Evolutionary conservation across 202 grass and related monocot species (phyloP).

Genomic region (Setaria viridis): DNA sequence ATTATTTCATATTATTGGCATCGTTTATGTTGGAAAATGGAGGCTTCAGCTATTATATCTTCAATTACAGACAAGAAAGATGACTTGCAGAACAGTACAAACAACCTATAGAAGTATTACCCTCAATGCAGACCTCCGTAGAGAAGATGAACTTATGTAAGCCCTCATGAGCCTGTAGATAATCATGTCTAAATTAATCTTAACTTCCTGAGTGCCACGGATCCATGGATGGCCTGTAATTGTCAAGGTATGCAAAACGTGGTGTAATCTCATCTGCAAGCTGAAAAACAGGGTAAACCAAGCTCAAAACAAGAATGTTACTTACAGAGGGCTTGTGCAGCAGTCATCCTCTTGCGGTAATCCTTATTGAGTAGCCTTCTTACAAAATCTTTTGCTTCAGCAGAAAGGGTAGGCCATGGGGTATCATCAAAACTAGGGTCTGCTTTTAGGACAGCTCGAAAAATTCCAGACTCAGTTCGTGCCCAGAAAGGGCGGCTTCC

Average conservation of each 20-base stretch:
- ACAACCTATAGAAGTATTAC: conserved; percentile 55
- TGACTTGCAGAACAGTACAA: conserved; percentile 16
- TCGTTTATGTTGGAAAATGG: conserved; percentile 11
- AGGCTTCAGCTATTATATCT: conserved; percentile 1
- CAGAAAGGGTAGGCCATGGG: conserved; percentile 82
- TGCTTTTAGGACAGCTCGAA: conserved; percentile 85
- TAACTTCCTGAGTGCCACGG: conserved; percentile 64
- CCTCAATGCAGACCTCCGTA: conserved; percentile 84
- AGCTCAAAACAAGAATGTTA: conserved; percentile 35
- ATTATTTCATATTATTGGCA: conserved; percentile 12
- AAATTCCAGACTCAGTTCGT: conserved; percentile 88
- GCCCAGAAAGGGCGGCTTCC: conserved; percentile 96
- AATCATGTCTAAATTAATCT: conserved; percentile 87
- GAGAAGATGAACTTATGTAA: conserved; percentile 90
- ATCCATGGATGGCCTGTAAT: conserved; percentile 91
- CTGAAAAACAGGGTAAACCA: conserved; percentile 15
- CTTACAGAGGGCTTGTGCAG: conserved; percentile 86
- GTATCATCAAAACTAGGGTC: conserved; percentile 87
- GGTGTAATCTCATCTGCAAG: conserved; percentile 19
- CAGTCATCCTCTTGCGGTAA: conserved; percentile 96
- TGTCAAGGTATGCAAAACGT: conserved; percentile 32
- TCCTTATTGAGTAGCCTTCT: conserved; percentile 89
- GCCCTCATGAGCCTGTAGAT: conserved; percentile 87
- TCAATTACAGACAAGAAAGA: conserved; percentile 12
- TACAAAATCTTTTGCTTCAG: conserved; percentile 85